A percentile compares a stretch with the other conserved stretches of the same genome.
These are phyloP conservation scores for Rhizoclosmatium globosum DNA, from an alignment of 192 early-diverging fungal genomes.

Conservation along the genomic window DNA sequence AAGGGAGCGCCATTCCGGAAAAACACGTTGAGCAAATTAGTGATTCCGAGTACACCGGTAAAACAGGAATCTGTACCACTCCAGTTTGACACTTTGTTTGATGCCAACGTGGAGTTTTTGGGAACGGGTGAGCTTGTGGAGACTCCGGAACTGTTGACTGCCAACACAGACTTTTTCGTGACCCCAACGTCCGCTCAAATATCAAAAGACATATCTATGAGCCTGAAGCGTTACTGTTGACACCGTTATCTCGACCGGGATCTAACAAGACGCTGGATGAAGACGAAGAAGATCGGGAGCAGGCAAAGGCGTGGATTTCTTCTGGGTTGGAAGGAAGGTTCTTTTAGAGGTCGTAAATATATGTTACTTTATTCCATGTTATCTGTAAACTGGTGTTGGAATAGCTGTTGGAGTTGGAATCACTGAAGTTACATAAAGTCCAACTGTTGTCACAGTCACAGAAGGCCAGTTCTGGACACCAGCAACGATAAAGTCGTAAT, in stretches of 20 bases:
- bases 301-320: slow-evolving; percentile 24
- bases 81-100: slow-evolving; percentile 13
- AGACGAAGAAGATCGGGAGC: slow-evolving; percentile 32
- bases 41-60: not conserved
- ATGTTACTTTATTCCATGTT: not conserved
- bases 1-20: not conserved
- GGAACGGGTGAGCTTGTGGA: not conserved
- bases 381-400: not conserved
- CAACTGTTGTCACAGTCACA: slow-evolving; percentile 1
- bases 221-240: slow-evolving; percentile 16
- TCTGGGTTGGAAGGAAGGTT: slow-evolving; percentile 21
- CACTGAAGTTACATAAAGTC: not conserved
- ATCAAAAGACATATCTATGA: slow-evolving; percentile 10
- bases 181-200: slow-evolving; percentile 25
- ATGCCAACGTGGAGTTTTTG: not conserved
- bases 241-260: slow-evolving; percentile 30
- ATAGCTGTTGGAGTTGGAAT: not conserved
- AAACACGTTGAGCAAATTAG: not conserved
- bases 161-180: not conserved
- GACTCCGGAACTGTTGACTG: not conserved
- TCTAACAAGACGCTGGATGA: slow-evolving; percentile 33
- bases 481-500: slow-evolving; percentile 14
- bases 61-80: not conserved
- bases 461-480: slow-evolving; percentile 15
- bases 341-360: not conserved